phyloP scores from a whole-genome alignment of 768 basidiomycete genomes.

The Lanmaoa pseudosensibilis region DNA sequence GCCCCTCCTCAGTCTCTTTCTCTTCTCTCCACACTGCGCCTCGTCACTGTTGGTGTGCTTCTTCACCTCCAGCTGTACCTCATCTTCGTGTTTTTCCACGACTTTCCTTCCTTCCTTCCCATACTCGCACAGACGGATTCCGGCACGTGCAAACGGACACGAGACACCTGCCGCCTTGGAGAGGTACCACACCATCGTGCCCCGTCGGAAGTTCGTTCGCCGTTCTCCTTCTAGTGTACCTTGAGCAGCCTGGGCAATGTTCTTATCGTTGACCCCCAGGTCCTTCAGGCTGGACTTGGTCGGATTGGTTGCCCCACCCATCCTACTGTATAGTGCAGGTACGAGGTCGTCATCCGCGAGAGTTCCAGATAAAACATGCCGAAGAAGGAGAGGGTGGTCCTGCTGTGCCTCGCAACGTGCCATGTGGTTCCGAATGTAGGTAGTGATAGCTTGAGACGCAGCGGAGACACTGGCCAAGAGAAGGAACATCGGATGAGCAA shows the following conservation, averaged over 20 bases:
- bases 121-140: constrained; percentile 73
- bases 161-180: constrained; percentile 71
- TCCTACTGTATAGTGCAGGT: constrained; percentile 65
- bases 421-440: constrained; percentile 75
- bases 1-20: constrained; percentile 41
- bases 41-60: constrained; percentile 37
- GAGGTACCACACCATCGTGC: constrained; percentile 81
- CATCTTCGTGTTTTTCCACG: constrained; percentile 27
- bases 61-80: constrained; percentile 41
- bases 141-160: constrained; percentile 72
- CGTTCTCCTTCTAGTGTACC: constrained; percentile 33
- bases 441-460: constrained; percentile 79
- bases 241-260: not conserved
- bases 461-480: constrained; percentile 58
- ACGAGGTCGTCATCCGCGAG: constrained; percentile 71
- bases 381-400: constrained; percentile 72
- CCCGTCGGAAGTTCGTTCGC: constrained; percentile 71
- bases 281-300: constrained; percentile 25
- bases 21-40: constrained; percentile 47
- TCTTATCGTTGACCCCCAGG: constrained; percentile 28
- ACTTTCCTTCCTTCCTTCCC: constrained; percentile 46
- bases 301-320: constrained; percentile 61
- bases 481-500: constrained; percentile 6
- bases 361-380: constrained; percentile 72
- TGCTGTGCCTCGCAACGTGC: constrained; percentile 69